phyloP scores from a whole-genome alignment of 371 early-diverging fungal genomes.

The Coemansia sp. region DNA sequence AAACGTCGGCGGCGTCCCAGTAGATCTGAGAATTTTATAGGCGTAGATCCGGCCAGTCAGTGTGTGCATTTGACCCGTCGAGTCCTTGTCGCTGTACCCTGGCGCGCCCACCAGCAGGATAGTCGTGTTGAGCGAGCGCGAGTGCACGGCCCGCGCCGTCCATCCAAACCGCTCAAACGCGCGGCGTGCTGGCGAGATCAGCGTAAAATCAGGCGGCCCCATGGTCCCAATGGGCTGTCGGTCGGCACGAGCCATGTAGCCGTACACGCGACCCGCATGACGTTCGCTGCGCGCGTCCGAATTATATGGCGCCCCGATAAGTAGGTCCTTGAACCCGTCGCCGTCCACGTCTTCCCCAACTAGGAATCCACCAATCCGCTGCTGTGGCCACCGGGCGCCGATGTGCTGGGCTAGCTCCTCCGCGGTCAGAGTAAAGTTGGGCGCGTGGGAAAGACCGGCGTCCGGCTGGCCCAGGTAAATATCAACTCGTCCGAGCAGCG shows the following conservation, averaged over 20 bases:
- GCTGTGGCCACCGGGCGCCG: constrained; percentile 22
- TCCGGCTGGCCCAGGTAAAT: constrained; percentile 67
- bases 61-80: background rate
- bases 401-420: constrained; percentile 24
- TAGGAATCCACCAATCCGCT: constrained; percentile 59
- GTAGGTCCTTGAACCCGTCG: constrained; percentile 65
- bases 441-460: constrained; percentile 49
- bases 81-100: constrained; percentile 16
- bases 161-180: constrained; percentile 55
- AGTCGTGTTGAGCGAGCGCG: constrained; percentile 13
- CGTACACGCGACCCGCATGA: constrained; percentile 39
- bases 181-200: constrained; percentile 39
- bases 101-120: constrained; percentile 46
- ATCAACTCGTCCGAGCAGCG: constrained; percentile 59
- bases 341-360: constrained; percentile 64
- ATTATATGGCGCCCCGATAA: constrained; percentile 68
- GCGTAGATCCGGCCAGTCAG: constrained; percentile 35
- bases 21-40: constrained; percentile 7
- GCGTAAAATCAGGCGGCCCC: constrained; percentile 25
- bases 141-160: constrained; percentile 22
- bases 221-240: constrained; percentile 5
- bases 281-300: constrained; percentile 14
- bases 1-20: background rate
- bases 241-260: constrained; percentile 22
- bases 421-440: constrained; percentile 52